These are phyloP conservation scores for Thermothielavioides terrestris DNA, from an alignment of 495 filamentous ascomycete species.

Conservation along the genomic window DNA sequence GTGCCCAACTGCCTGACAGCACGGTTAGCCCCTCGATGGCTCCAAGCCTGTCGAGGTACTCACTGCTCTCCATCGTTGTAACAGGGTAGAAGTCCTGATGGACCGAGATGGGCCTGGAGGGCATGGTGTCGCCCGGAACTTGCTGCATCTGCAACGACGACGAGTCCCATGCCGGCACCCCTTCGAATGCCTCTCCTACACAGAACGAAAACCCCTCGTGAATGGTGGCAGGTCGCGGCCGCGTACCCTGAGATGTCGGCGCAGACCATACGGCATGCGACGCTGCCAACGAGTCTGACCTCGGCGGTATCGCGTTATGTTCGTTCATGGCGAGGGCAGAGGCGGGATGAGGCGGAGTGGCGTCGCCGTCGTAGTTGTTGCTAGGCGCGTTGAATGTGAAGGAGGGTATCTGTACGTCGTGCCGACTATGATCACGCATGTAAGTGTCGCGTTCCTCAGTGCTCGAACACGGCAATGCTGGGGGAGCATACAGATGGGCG, in stretches of 20 bases:
- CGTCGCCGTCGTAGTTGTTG: slow-evolving; percentile 33
- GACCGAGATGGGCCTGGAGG: slow-evolving; percentile 42
- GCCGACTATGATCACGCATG: slow-evolving; percentile 29
- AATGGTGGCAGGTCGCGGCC: slow-evolving; percentile 47
- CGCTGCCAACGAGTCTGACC: slow-evolving; percentile 31
- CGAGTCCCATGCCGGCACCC: slow-evolving; percentile 47
- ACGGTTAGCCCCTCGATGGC: slow-evolving; percentile 24
- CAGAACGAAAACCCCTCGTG: slow-evolving; percentile 53
- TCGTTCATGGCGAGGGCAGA: slow-evolving; percentile 35
- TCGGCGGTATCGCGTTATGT: slow-evolving; percentile 29
- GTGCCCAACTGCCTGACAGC: slow-evolving; percentile 38
- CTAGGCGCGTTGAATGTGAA: slow-evolving; percentile 33
- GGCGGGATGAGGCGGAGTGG: slow-evolving; percentile 27
- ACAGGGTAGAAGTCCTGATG: slow-evolving; percentile 47
- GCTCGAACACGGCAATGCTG: slow-evolving; percentile 3
- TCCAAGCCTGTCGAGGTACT: slow-evolving; percentile 24
- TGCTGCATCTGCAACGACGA: slow-evolving; percentile 43
- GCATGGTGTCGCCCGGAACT: slow-evolving; percentile 39
- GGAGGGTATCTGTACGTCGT: slow-evolving; percentile 36
- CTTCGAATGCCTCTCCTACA: slow-evolving; percentile 41
- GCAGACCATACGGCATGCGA: slow-evolving; percentile 39
- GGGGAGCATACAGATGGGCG: slow-evolving; percentile 32
- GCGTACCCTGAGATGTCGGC: slow-evolving; percentile 34
- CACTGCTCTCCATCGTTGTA: slow-evolving; percentile 41
- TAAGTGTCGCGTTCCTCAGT: slow-evolving; percentile 24